These are phyloP conservation scores for Cladophialophora immunda DNA, from an alignment of 2,329 filamentous ascomycete species.

Conservation along the genomic window DNA sequence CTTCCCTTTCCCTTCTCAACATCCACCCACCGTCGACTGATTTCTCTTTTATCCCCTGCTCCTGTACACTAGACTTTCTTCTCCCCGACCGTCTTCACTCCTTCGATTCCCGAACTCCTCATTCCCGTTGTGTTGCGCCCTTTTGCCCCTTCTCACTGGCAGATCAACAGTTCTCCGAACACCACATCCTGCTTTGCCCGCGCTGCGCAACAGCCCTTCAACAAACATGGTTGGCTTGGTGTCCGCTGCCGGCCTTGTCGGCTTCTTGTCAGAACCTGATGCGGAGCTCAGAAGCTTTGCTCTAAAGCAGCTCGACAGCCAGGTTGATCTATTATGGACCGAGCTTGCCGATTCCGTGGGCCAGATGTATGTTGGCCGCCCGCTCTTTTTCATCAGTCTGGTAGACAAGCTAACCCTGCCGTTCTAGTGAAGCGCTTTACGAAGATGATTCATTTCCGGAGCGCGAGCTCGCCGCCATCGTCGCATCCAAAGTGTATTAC, in stretches of 20 bases:
- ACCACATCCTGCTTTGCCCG: slow-evolving; percentile 25
- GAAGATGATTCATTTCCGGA: slow-evolving; percentile 96
- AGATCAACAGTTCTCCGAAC: slow-evolving; percentile 12
- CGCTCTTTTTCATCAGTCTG: slow-evolving; percentile 26
- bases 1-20: slow-evolving; percentile 22
- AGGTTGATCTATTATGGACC: slow-evolving; percentile 97
- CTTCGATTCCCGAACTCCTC: slow-evolving; percentile 10
- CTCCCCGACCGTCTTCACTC: slow-evolving; percentile 23
- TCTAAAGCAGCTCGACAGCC: slow-evolving; percentile 91
- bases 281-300: slow-evolving; percentile 94
- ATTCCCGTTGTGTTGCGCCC: slow-evolving; percentile 16
- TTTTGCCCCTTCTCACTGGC: slow-evolving; percentile 15
- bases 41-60: slow-evolving; percentile 24
- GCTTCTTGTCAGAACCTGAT: slow-evolving; percentile 94
- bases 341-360: slow-evolving; percentile 92
- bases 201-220: slow-evolving; percentile 18
- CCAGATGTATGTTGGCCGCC: slow-evolving; percentile 76
- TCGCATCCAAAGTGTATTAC: slow-evolving; percentile 98
- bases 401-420: slow-evolving; percentile 32
- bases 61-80: slow-evolving; percentile 39
- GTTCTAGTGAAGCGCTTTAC: slow-evolving; percentile 86
- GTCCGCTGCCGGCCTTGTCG: slow-evolving; percentile 92
- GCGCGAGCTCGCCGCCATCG: slow-evolving; percentile 90
- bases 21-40: slow-evolving; percentile 13
- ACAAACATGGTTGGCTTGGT: slow-evolving; percentile 84